These are phyloP conservation scores for Pythium folliculosum DNA, from an alignment of 352 stramenopile species.

Conservation along the genomic window DNA sequence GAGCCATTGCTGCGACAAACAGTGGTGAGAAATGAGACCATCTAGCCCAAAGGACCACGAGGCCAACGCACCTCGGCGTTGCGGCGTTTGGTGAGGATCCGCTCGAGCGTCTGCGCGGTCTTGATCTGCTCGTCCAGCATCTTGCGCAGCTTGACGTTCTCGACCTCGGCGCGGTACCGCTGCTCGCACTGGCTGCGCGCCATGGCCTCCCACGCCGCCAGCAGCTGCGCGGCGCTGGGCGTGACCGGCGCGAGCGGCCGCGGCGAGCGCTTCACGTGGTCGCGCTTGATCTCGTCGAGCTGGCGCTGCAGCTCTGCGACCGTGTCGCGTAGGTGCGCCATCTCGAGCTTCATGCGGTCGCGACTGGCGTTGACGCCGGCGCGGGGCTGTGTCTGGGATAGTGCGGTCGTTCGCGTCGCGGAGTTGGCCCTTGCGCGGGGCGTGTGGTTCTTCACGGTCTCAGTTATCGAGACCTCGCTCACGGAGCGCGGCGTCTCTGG, in stretches of 20 bases:
- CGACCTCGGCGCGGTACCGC: constrained; percentile 42
- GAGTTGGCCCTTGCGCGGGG: too few relatives aligned
- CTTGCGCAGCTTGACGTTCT: constrained; percentile 62
- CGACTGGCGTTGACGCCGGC: constrained; percentile 20
- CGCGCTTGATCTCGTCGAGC: constrained; percentile 25
- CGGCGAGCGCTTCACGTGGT: constrained; percentile 14
- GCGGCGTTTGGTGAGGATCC: constrained; percentile 20
- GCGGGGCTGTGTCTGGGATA: too few relatives aligned
- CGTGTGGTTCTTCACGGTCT: not conserved
- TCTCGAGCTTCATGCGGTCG: constrained; percentile 33
- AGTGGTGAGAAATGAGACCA: too few relatives aligned
- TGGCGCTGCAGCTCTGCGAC: constrained; percentile 39
- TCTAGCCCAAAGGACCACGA: too few relatives aligned
- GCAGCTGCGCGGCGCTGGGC: constrained; percentile 36
- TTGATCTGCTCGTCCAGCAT: constrained; percentile 67
- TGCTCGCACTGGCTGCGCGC: constrained; percentile 28
- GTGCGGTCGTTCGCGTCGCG: too few relatives aligned
- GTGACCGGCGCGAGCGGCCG: not conserved
- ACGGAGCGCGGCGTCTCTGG: constrained; percentile 12
- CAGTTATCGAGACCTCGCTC: not conserved
- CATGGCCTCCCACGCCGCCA: constrained; percentile 32
- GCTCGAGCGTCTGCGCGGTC: constrained; percentile 34
- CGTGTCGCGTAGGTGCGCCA: constrained; percentile 41
- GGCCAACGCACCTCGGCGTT: constrained; percentile 7
- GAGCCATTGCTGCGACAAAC: not conserved